Evolutionary conservation across 2,329 filamentous ascomycete genomes (phyloP).

Genomic region (Diaporthe helianthi): DNA sequence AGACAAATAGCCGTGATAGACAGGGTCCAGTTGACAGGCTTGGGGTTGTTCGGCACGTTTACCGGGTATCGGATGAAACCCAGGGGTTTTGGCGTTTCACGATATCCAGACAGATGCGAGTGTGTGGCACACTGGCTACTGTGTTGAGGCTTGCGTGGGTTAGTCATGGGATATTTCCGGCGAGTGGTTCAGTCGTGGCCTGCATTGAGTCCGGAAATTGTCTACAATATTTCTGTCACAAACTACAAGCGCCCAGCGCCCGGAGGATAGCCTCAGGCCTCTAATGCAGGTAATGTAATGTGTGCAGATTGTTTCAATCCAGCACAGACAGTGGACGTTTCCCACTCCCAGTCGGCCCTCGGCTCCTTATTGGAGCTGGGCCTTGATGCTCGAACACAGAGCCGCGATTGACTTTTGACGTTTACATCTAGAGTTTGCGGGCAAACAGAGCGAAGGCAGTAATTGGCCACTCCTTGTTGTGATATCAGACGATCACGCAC

Average conservation of each 20-base stretch:
- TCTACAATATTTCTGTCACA: constrained; percentile 15
- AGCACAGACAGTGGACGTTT: constrained; percentile 18
- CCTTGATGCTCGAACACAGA: not conserved
- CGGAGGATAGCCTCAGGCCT: not conserved
- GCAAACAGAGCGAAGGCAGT: not conserved
- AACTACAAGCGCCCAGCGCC: not conserved
- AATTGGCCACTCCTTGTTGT: not conserved
- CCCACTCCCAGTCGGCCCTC: not conserved
- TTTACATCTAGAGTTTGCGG: not conserved
- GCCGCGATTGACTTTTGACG: not conserved
- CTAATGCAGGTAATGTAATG: not conserved
- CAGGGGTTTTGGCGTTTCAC: constrained; percentile 33
- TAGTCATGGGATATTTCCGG: constrained; percentile 17
- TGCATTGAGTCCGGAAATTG: constrained; percentile 18
- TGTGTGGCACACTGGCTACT: constrained; percentile 23
- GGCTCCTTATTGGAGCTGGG: not conserved
- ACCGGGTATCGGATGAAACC: constrained; percentile 22
- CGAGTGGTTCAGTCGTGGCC: constrained; percentile 3
- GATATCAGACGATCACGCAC: constrained; percentile 18
- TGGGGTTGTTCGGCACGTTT: constrained; percentile 26
- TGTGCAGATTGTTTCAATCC: constrained; percentile 5
- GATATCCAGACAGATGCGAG: constrained; percentile 26
- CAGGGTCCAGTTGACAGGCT: constrained; percentile 22
- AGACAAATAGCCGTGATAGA: constrained; percentile 1
- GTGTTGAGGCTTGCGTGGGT: constrained; percentile 3